Conservation (phyloP, 805 yeast species). For the Candida alai region DNA sequence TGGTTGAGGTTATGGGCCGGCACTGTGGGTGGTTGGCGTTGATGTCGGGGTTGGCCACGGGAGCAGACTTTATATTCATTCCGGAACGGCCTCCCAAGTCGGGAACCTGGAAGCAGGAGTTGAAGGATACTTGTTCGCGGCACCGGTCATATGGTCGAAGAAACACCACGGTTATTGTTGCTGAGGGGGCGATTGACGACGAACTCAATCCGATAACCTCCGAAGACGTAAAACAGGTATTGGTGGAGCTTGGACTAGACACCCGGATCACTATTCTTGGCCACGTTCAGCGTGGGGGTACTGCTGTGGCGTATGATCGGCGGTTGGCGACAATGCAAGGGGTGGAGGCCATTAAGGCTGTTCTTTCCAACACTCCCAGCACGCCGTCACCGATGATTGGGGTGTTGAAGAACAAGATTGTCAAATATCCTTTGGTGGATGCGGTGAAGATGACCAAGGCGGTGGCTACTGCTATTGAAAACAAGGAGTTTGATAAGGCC, state of each 20-base stretch:
- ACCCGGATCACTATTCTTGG: constrained; percentile 77
- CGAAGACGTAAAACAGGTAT: constrained; percentile 59
- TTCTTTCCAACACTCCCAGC: constrained; percentile 60
- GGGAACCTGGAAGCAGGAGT: constrained; percentile 61
- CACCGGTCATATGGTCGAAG: constrained; percentile 73
- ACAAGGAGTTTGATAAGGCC: constrained; percentile 65
- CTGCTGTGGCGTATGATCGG: constrained; percentile 73
- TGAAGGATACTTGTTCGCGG: constrained; percentile 57
- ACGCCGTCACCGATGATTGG: constrained; percentile 82
- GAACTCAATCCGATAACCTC: constrained; percentile 66
- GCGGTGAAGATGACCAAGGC: constrained; percentile 69
- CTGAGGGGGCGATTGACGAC: constrained; percentile 78
- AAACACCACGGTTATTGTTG: constrained; percentile 75
- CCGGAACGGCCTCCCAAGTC: constrained; percentile 74
- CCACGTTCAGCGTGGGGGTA: constrained; percentile 82
- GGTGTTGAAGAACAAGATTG: constrained; percentile 65
- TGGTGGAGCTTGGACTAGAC: constrained; percentile 67
- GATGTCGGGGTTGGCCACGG: constrained; percentile 75
- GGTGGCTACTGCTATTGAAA: constrained; percentile 66
- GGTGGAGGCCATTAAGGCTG: constrained; percentile 77
- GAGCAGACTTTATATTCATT: constrained; percentile 77
- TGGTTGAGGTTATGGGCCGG: constrained; percentile 85
- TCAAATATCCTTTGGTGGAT: constrained; percentile 63
- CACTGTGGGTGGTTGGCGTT: constrained; percentile 87
- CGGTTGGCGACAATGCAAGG: constrained; percentile 74